Evolutionary conservation across 345 rosid species (phyloP).

Genomic region (Noccaea caerulescens): DNA sequence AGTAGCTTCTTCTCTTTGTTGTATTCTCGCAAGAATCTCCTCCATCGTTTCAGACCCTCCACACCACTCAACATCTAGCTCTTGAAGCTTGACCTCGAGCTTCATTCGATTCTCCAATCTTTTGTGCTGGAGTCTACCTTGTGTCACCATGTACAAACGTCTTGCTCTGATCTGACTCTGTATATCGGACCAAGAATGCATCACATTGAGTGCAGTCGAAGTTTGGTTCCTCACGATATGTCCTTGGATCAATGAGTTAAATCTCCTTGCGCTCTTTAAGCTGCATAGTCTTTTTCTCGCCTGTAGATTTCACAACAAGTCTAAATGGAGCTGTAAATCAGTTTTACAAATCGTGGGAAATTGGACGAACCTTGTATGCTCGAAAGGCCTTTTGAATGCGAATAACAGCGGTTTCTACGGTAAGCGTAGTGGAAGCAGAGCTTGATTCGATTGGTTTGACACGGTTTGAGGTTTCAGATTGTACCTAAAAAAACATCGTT

Average conservation of each 20-base stretch:
- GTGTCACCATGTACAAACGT: conserved; percentile 70
- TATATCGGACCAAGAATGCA: conserved; percentile 79
- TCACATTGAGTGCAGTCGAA: conserved; percentile 51
- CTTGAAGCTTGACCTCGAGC: conserved; percentile 72
- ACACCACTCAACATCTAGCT: conserved; percentile 84
- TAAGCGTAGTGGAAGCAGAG: conserved; percentile 26
- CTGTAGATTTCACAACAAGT: conserved; percentile 45
- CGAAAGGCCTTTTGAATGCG: conserved; percentile 75
- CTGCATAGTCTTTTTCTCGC: conserved; percentile 58
- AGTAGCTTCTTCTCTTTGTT: conserved; percentile 83
- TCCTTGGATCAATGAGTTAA: conserved; percentile 60
- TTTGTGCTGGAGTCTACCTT: conserved; percentile 70
- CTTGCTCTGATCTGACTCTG: conserved; percentile 68
- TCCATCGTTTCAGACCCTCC: conserved; percentile 81
- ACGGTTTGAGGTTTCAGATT: conserved; percentile 54
- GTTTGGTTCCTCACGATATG: conserved; percentile 62
- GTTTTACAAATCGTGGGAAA: not conserved
- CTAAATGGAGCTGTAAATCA: not conserved
- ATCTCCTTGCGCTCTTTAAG: conserved; percentile 58
- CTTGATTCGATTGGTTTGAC: conserved; percentile 38
- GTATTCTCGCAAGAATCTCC: conserved; percentile 72
- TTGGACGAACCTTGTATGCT: conserved; percentile 48
- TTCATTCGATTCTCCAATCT: conserved; percentile 71
- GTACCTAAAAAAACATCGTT: conserved; percentile 44
- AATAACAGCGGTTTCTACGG: conserved; percentile 52